Base-by-base conservation (phyloP, 805 yeast species). In the Torulaspora gathmanii region DNA sequence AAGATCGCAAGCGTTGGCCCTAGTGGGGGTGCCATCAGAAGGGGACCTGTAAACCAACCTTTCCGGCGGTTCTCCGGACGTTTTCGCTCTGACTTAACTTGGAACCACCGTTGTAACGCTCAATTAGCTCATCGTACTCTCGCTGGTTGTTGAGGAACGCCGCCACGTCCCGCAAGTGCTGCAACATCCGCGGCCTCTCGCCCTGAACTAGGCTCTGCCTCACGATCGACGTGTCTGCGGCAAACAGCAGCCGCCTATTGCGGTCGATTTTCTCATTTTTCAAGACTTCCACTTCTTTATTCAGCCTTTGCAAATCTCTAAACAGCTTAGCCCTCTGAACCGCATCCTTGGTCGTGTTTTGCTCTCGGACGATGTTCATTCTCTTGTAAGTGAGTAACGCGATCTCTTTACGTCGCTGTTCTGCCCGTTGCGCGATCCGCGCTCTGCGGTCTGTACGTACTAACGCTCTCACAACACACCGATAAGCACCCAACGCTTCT, bases 21-120 rank as follows among this genome's bases (percentile, higher is more conserved):
- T 37, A 15, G 12, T 34, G 26, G 33, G 38, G 33, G 12, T 16
- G 49, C 72, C 71, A 37, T 25, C 27, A 38, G 29, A 34, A 12
- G 6, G 88, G 89, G 11, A 83, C 69, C 42, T 79, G 79, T 42
- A 91, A 73, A 0, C 99, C 99, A n/a, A 91, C 99, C 51, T 82
- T 76, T 45, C 82, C 75, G 5, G 98, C 99, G 1, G 95, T 84
- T 60, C 76, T 78, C 55, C 80, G 73, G 22, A 91, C 82, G 45
- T 83, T 80, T 49, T 91, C 96, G 41, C 76, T 77, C 58, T 86
- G 95, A 20, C 80, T 75, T 79, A 84, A 78, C 20, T 78, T 78
- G 15, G 42, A 20, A 2, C 95, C 93, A 3, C 95, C 91, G 57
- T 90, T 87, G 65, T 91, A 93, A 54, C 95, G 75, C 54, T 85